phyloP scores from a whole-genome alignment of 345 rosid species.

The Viola odorata region DNA sequence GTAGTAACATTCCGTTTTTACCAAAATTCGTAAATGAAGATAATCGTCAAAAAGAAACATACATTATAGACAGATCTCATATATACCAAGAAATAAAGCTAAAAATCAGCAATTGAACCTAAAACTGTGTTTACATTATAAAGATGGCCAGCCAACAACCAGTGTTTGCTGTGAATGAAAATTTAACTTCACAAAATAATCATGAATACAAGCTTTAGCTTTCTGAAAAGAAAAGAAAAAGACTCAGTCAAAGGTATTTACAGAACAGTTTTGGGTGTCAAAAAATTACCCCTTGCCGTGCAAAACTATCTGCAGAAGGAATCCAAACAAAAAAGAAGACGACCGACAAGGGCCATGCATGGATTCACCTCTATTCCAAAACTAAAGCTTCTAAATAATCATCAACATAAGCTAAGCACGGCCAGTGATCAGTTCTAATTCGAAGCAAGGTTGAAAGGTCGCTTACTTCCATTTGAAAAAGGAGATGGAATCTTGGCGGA shows the following conservation, averaged over 20 bases:
- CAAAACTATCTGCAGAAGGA: not conserved
- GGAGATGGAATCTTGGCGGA: constrained; percentile 91
- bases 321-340: not conserved
- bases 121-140: no score
- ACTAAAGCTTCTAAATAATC: constrained; percentile 88
- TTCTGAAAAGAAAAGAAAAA: not conserved
- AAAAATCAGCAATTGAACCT: no score
- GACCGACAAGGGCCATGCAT: no score
- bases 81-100: no score
- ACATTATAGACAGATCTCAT: no score
- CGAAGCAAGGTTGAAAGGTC: constrained; percentile 76
- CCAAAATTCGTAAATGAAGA: no score
- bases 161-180: no score
- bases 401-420: constrained; percentile 92
- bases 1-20: no score
- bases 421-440: constrained; percentile 96
- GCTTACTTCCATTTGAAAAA: constrained; percentile 85
- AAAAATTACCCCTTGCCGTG: constrained; percentile 17
- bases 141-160: no score
- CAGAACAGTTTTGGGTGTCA: constrained; percentile 16
- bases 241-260: constrained; percentile 11
- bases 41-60: no score
- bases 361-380: constrained; percentile 30
- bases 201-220: no score
- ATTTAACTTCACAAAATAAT: no score